Percentiles rank a stretch among this genome's conserved stretches.
Evolutionary conservation across 371 early-diverging fungal species (phyloP).

Genomic region (Actinomortierella ambigua): DNA sequence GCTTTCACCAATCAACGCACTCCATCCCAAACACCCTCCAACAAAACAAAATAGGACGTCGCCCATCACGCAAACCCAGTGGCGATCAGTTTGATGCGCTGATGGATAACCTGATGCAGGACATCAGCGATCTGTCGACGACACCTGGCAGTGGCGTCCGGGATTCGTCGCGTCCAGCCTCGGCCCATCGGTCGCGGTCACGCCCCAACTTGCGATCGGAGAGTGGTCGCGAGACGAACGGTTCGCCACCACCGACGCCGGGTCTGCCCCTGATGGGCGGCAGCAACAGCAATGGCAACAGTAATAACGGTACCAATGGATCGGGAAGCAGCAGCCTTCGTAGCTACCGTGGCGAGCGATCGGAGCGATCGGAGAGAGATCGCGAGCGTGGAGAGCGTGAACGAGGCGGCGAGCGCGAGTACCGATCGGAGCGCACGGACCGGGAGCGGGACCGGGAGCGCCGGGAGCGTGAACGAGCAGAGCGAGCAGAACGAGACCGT

Average conservation of each 20-base stretch:
- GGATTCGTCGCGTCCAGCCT: conserved; percentile 29
- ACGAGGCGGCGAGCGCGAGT: conserved; percentile 26
- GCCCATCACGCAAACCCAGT: conserved; percentile 22
- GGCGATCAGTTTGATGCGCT: conserved; percentile 55
- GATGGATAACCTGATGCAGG: conserved; percentile 64
- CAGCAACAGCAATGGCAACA: conserved; percentile 48
- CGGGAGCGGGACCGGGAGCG: conserved; percentile 17
- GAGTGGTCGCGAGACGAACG: not conserved
- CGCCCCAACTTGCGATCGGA: conserved; percentile 29
- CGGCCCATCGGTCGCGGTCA: conserved; percentile 25
- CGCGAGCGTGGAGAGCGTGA: conserved; percentile 23
- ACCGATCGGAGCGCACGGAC: too few species aligned
- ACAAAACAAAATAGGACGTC: not conserved
- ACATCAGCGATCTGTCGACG: conserved; percentile 50
- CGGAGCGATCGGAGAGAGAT: conserved; percentile 19
- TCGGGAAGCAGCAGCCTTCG: conserved; percentile 22
- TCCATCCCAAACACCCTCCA: conserved; percentile 1
- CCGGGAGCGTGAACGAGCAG: conserved; percentile 3
- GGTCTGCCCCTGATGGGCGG: conserved; percentile 25
- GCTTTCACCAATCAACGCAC: not conserved
- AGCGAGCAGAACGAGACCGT: conserved; percentile 9
- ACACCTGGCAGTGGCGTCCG: conserved; percentile 49
- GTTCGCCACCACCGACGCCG: conserved; percentile 38
- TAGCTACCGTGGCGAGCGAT: conserved; percentile 11
- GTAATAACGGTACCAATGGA: too few species aligned